Evolutionary conservation across 495 filamentous ascomycete species (phyloP).

Genomic region (Xylaria telfairii): DNA sequence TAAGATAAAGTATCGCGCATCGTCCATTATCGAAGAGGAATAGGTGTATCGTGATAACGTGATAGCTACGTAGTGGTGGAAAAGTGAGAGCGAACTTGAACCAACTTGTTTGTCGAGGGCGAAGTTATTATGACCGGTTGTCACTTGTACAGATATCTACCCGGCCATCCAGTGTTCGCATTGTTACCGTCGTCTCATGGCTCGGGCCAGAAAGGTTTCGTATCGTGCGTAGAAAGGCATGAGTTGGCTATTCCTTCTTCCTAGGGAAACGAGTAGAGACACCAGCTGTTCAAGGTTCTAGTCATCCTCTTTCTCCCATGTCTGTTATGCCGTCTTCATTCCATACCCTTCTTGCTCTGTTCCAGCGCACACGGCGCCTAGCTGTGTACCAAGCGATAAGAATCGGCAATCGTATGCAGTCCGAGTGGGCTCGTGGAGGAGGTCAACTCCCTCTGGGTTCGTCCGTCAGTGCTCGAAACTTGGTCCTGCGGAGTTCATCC

Average conservation of each 20-base stretch:
- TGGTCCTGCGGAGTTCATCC: background rate
- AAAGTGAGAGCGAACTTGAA: too few species aligned
- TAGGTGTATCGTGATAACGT: background rate
- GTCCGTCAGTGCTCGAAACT: background rate
- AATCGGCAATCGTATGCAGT: background rate
- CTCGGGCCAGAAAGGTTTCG: background rate
- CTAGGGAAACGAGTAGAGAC: background rate
- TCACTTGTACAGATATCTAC: background rate
- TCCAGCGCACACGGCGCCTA: background rate
- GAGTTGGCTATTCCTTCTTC: background rate
- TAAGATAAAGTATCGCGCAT: background rate
- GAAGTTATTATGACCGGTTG: background rate
- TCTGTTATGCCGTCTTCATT: background rate
- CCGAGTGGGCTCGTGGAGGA: background rate
- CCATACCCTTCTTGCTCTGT: background rate
- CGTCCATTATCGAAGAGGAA: background rate
- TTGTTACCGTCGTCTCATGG: background rate
- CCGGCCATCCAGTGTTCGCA: background rate
- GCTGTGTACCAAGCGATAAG: background rate
- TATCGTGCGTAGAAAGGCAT: constrained; percentile 1
- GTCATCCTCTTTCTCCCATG: background rate
- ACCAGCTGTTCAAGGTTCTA: background rate
- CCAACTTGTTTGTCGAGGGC: background rate
- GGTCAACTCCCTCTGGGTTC: background rate
- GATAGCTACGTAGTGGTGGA: background rate